These are phyloP conservation scores for Entomophthora muscae DNA, from an alignment of 371 early-diverging fungal species.

Conservation along the genomic window DNA sequence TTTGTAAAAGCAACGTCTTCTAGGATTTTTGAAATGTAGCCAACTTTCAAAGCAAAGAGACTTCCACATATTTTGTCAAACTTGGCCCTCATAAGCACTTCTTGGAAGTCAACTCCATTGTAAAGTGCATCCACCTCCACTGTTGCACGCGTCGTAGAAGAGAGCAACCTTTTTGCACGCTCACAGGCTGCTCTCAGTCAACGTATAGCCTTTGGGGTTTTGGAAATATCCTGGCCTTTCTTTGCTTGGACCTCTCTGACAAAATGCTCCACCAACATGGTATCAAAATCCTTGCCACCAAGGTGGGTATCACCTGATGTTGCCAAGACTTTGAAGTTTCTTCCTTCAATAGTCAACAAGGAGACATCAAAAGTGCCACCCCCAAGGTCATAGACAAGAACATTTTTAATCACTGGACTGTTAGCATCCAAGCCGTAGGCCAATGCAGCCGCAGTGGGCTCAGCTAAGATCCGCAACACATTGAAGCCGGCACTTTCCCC, in stretches of 20 bases:
- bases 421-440: constrained; percentile 70
- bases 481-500: constrained; percentile 58
- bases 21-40: constrained; percentile 93
- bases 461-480: constrained; percentile 71
- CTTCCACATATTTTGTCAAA: constrained; percentile 82
- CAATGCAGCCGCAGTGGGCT: constrained; percentile 91
- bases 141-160: constrained; percentile 67
- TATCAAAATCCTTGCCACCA: constrained; percentile 95
- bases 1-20: constrained; percentile 84
- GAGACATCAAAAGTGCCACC: constrained; percentile 95
- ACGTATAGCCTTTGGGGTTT: constrained; percentile 59
- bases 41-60: constrained; percentile 84
- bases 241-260: constrained; percentile 54
- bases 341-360: constrained; percentile 68
- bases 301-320: constrained; percentile 85
- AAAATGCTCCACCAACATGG: constrained; percentile 71
- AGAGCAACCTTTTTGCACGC: constrained; percentile 79
- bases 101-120: constrained; percentile 95
- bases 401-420: constrained; percentile 42
- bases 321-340: constrained; percentile 70
- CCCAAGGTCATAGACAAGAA: constrained; percentile 86
- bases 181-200: constrained; percentile 78
- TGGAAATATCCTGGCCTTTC: constrained; percentile 40
- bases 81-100: constrained; percentile 87
- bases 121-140: constrained; percentile 90